Evolutionary conservation across 345 rosid species (phyloP), one percentile per base, ranked within the genome.

Genomic region (Corchorus olitorius): DNA sequence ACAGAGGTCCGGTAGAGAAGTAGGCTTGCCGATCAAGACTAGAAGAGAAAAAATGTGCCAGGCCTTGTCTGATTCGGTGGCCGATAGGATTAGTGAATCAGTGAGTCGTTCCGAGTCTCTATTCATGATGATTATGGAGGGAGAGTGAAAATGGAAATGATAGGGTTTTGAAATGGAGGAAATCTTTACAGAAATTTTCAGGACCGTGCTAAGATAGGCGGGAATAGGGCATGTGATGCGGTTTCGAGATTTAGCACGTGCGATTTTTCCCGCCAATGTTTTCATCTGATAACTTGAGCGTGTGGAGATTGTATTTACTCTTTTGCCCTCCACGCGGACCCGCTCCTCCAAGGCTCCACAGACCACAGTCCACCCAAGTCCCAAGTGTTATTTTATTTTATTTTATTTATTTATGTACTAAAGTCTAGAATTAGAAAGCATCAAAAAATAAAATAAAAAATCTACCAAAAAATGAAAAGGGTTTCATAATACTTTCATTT

Each of bases 11-110:
- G 62, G 64, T 12, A 81, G 87, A 17, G 78, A 67, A n/a, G 82
- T 65, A 3, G 93, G 86, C 52, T 81, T 83, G 82, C 92, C 89
- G 60, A 84, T 53, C 53, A 85, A 83, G 67, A 89, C 76, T 77
- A 91, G 78, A 72, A 86, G 81, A 6, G 86, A 79, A 53, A 86
- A 70, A 48, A 91, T 59, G 82, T 87, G 87, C 92, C 93, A 89
- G 50, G 93, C 89, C 77, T 88, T 84, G 20, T 85, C 83, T n/a
- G 68, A 72, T n/a, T 76, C 79, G 56, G 56, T 14, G 58, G 84
- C 22, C 68, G 68, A 78, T 8, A 45, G 72, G 41, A 60, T 65
- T 0, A 55, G 75, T 33, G 77, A 71, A 4, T 67, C 76, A 62
- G 19, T 59, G 41, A 80, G 56, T 53, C 75, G 70, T 4, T 41